Evolutionary conservation across 1,284 basidiomycete genomes (phyloP), one percentile per base, ranked within the genome.

Genomic region (Ceratobasidium sp.): DNA sequence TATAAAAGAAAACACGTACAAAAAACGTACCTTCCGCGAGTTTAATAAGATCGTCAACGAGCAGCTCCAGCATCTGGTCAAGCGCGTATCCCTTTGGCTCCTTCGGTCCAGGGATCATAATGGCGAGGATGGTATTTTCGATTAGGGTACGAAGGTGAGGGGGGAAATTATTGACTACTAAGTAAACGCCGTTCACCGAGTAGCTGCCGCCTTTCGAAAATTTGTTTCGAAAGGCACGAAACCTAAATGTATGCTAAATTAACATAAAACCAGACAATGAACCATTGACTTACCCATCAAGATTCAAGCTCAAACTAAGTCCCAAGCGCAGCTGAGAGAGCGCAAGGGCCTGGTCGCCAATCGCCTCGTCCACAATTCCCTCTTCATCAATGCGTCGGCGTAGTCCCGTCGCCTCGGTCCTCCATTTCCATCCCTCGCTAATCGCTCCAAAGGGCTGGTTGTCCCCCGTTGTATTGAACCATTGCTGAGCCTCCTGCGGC

Each of bases 71-170:
- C 42, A 68, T 67, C 42, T 77, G 77, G 23, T 70, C n/a, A 4
- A 70, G 33, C 1, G 23, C 63, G 18, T 71, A 68, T 0, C 9
- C 33, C n/a, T 39, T 56, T 5, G 67, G 77, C 26, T 68, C 58
- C 6, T 71, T 66, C 1, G 67, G 77, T 18, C 77, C 77, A 0
- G 77, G 77, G n/a, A 71, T 70, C 0, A 78, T 20, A 20, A 64
- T 70, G 4, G n/a, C 53, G 1, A 70, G 39, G 3, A 70, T 56
- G 20, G 44, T 58, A 15, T 70, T 70, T n/a, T 70, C 68, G 23
- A 70, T 58, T 2, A 70, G 55, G 4, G 12, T 20, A 3, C 39
- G 39, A 1, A 70, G 18, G 18, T 70, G 58, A 20, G 58, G 58
- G 5, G 53, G 68, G 7, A 70, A 53, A 20, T 70, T 70, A 26